A percentile compares a stretch with the other conserved stretches of the same genome.
These are phyloP conservation scores for Entomortierella beljakovae DNA, from an alignment of 192 early-diverging fungal species.

Conservation along the genomic window DNA sequence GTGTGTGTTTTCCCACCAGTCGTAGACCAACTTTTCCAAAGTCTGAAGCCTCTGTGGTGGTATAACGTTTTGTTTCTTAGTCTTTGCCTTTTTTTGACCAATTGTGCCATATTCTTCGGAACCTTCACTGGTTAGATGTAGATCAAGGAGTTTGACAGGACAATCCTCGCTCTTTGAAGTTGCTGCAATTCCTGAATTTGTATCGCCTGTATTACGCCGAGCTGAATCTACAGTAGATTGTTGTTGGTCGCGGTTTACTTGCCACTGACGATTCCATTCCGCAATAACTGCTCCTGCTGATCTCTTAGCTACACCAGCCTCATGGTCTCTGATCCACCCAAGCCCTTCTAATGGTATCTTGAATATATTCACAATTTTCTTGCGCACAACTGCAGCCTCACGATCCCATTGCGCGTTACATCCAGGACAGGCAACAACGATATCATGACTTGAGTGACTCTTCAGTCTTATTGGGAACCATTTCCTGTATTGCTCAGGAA, in stretches of 20 bases:
- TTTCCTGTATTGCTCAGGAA: slow-evolving; percentile 45
- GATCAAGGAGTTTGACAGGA: no score
- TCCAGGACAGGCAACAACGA: slow-evolving; percentile 46
- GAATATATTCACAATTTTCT: slow-evolving; percentile 27
- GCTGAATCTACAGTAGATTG: not conserved
- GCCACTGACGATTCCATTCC: slow-evolving; percentile 41
- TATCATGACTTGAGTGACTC: slow-evolving; percentile 47
- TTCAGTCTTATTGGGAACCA: slow-evolving; percentile 48
- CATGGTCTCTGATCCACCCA: slow-evolving; percentile 48
- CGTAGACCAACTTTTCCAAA: slow-evolving; percentile 22
- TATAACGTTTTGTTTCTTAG: slow-evolving; percentile 30
- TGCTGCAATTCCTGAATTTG: not conserved
- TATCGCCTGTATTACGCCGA: not conserved
- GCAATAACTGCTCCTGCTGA: slow-evolving; percentile 40
- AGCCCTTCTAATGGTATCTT: slow-evolving; percentile 42
- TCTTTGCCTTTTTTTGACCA: slow-evolving; percentile 14
- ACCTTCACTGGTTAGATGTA: no score
- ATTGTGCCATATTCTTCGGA: no score
- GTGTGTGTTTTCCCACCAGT: slow-evolving; percentile 16
- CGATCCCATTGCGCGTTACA: slow-evolving; percentile 51
- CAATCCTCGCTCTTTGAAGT: no score
- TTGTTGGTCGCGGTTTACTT: not conserved
- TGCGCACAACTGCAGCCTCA: slow-evolving; percentile 37
- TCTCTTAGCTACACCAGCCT: slow-evolving; percentile 33
- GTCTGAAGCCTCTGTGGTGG: slow-evolving; percentile 18